Evolutionary conservation across 768 basidiomycete species (phyloP), one percentile per base, ranked within the genome.

Genomic region (Guyanaporus albipodus): DNA sequence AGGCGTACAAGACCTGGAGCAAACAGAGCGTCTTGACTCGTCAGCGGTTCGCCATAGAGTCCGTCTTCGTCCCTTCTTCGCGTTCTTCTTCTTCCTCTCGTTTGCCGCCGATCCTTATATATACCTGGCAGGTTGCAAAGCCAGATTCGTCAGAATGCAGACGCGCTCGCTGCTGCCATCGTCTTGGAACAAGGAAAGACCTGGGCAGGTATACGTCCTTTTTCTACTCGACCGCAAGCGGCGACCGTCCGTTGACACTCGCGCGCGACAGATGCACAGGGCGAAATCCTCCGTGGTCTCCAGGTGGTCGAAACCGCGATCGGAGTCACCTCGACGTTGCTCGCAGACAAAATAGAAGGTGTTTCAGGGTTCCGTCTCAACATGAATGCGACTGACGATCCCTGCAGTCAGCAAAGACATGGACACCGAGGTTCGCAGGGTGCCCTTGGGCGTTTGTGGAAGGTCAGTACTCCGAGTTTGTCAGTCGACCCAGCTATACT

Each of bases 161-260:
- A 91, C 57, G 85, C 84, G 40, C 77, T 99, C 44, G 94, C 93
- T 1, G 76, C 73, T 35, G 91, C 85, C 56, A 97, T 97, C 46
- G 91, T 94, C 21, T 70, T 97, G 18, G 94, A 97, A 64, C 95
- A 98, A 68, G 95, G 95, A 14, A 97, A 97, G 72, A 99, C 95
- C 0, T 68, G 89, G 35, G 80, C 87, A 53, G 87, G 87, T 87
- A n/a, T 55, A 14, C 68, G 50, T 22, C n/a, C 8, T 36, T 24
- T 40, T 27, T 21, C 4, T 49, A 24, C n/a, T n/a, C n/a, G n/a
- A 28, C n/a, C 36, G 21, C 36, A 37, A 37, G 37, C 32, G 44
- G 31, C 39, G 29, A 32, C 34, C 15, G 33, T 28, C 32, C 4
- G 49, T 42, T 23, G 12, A 43, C 21, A 34, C 18, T 18, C 26